A percentile compares a stretch with the other conserved stretches of the same genome.
phyloP scores from a whole-genome alignment of 768 basidiomycete species.

The Gloeophyllum trabeum region DNA sequence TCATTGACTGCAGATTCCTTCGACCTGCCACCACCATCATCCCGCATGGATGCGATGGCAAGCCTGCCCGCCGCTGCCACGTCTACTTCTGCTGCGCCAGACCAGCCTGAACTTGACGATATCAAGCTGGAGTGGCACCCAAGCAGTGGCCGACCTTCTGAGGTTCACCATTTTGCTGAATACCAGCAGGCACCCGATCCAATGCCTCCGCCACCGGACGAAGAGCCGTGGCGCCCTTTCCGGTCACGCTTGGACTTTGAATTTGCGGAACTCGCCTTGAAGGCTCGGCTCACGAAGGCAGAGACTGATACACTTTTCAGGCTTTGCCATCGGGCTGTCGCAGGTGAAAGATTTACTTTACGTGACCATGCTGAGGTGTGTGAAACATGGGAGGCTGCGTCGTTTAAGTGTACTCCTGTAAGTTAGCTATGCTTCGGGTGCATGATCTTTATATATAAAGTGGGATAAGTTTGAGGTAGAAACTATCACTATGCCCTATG shows the following conservation, averaged over 20 bases:
- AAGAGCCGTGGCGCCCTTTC: constrained; percentile 20
- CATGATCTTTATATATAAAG: background rate
- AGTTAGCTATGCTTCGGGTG: constrained; percentile 1
- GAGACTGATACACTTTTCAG: constrained; percentile 11
- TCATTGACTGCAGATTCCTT: too few relatives aligned
- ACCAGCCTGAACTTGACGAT: constrained; percentile 9
- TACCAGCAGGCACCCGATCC: background rate
- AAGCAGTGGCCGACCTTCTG: constrained; percentile 4
- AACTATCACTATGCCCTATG: constrained; percentile 11
- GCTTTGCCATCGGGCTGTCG: constrained; percentile 7
- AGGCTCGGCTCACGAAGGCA: constrained; percentile 10
- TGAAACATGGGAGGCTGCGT: constrained; percentile 10
- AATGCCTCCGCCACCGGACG: constrained; percentile 3
- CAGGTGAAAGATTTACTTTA: constrained; percentile 9
- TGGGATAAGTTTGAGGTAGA: constrained; percentile 9
- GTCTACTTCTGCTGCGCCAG: too few relatives aligned
- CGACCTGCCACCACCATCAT: too few relatives aligned
- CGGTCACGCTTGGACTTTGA: constrained; percentile 16
- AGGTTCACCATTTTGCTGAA: constrained; percentile 9
- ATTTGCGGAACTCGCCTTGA: constrained; percentile 15
- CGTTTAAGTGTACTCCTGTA: constrained; percentile 5
- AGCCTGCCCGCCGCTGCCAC: too few relatives aligned
- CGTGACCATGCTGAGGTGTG: constrained; percentile 10
- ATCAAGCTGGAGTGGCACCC: constrained; percentile 18
- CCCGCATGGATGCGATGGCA: too few relatives aligned